Conservation (phyloP, 1,284 basidiomycete species). For the Rhodotorula sp. region DNA sequence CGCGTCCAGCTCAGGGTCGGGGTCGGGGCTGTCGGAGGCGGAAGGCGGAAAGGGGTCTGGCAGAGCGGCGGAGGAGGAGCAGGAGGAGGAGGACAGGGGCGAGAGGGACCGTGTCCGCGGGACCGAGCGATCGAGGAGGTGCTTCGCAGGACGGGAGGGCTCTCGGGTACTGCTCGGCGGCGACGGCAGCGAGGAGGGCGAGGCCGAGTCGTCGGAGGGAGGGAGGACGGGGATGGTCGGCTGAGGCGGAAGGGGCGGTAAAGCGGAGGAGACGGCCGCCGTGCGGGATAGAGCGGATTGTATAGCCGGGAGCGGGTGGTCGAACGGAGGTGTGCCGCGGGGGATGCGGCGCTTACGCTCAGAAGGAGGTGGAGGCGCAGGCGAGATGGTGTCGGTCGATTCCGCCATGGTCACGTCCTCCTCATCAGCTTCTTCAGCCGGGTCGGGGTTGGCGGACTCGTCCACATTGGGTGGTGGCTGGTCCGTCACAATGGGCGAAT, state of each 20-base stretch:
- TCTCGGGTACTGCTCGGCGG: not conserved
- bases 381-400: not conserved
- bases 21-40: not conserved
- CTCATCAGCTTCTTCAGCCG: not conserved
- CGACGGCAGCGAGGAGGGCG: not conserved
- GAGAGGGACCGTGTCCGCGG: not conserved
- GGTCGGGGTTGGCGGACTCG: not conserved
- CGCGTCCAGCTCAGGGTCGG: not conserved
- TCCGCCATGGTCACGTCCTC: constrained; percentile 3
- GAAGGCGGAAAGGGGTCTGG: not conserved
- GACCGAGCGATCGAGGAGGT: constrained; percentile 1
- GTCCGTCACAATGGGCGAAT: not conserved
- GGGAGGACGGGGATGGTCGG: not conserved
- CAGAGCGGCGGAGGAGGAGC: not conserved
- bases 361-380: not conserved
- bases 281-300: constrained; percentile 1
- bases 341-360: not conserved
- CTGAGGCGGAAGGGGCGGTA: not conserved
- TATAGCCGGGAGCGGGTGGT: constrained; percentile 2
- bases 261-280: not conserved
- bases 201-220: not conserved
- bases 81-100: not conserved
- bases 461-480: not conserved
- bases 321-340: not conserved
- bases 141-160: constrained; percentile 8